Evolutionary conservation across 805 yeast genomes (phyloP).

Genomic region (Dipodascus geniculatus): DNA sequence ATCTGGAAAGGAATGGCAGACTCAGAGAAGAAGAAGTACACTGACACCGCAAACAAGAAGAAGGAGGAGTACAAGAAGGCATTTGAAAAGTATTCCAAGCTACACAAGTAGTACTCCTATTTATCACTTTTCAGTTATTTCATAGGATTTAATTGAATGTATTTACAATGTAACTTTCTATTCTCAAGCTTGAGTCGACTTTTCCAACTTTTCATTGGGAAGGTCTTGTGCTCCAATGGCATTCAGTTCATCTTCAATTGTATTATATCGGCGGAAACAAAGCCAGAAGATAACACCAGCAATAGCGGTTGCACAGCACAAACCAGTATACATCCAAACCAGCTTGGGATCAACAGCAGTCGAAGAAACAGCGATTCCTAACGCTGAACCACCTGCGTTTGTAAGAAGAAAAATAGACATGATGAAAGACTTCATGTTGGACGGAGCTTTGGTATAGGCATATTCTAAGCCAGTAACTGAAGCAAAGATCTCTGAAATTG

Average conservation of each 20-base stretch:
- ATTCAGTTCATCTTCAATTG: slow-evolving; percentile 46
- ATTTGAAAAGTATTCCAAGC: not conserved
- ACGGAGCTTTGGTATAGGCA: slow-evolving; percentile 76
- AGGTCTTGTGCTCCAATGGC: slow-evolving; percentile 40
- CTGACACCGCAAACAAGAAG: not conserved
- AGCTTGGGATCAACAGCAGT: slow-evolving; percentile 58
- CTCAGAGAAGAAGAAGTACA: not conserved
- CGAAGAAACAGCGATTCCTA: slow-evolving; percentile 65
- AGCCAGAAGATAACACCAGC: slow-evolving; percentile 55
- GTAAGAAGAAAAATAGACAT: slow-evolving; percentile 54
- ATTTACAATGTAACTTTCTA: too few species aligned
- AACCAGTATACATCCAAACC: slow-evolving; percentile 56
- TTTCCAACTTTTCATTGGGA: not conserved
- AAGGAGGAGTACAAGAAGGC: not conserved
- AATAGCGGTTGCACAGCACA: slow-evolving; percentile 45
- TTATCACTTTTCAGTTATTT: too few species aligned
- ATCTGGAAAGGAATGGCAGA: not conserved
- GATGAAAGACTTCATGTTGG: slow-evolving; percentile 52
- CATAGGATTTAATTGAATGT: too few species aligned
- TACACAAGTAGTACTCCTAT: not conserved
- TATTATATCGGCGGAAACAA: slow-evolving; percentile 42
- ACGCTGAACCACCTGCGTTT: slow-evolving; percentile 63
- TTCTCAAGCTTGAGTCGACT: not conserved
- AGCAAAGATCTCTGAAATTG: slow-evolving; percentile 68
- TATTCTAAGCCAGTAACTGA: slow-evolving; percentile 74